Percentiles rank a stretch among this genome's conserved stretches.
Conservation (phyloP, 2,329 filamentous ascomycete genomes). For the Aspergillus novoparasiticus region DNA sequence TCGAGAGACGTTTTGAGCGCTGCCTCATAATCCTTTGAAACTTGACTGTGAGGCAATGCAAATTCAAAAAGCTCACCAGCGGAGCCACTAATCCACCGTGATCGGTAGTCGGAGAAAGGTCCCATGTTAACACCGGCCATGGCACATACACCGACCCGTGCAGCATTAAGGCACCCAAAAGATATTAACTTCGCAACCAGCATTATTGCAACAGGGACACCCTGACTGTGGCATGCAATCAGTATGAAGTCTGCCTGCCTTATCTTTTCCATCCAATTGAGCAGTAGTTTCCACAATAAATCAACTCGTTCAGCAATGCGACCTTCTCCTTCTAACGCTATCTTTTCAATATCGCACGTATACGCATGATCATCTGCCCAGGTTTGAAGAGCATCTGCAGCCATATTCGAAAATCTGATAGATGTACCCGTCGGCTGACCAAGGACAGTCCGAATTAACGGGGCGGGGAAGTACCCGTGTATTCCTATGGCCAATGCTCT, state of each 20-base stretch:
- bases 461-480: conserved; percentile 89
- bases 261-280: conserved; percentile 94
- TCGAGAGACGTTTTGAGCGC: conserved; percentile 74
- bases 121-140: conserved; percentile 92
- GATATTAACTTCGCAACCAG: conserved; percentile 89
- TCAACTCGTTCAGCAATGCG: conserved; percentile 87
- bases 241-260: conserved; percentile 85
- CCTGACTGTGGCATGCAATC: conserved; percentile 93
- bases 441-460: conserved; percentile 83
- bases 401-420: conserved; percentile 85
- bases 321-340: conserved; percentile 92
- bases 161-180: conserved; percentile 76
- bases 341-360: conserved; percentile 83
- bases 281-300: conserved; percentile 87
- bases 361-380: conserved; percentile 79
- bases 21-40: conserved; percentile 78
- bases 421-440: conserved; percentile 96
- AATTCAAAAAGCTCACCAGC: conserved; percentile 97
- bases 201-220: conserved; percentile 91
- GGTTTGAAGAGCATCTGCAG: conserved; percentile 77
- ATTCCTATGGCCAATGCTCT: conserved; percentile 92
- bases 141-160: conserved; percentile 81
- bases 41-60: conserved; percentile 74
- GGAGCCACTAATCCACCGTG: conserved; percentile 82
- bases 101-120: conserved; percentile 89